Evolutionary conservation across 176 grass and related monocot species (phyloP).

Genomic region (Oryza officinalis): DNA sequence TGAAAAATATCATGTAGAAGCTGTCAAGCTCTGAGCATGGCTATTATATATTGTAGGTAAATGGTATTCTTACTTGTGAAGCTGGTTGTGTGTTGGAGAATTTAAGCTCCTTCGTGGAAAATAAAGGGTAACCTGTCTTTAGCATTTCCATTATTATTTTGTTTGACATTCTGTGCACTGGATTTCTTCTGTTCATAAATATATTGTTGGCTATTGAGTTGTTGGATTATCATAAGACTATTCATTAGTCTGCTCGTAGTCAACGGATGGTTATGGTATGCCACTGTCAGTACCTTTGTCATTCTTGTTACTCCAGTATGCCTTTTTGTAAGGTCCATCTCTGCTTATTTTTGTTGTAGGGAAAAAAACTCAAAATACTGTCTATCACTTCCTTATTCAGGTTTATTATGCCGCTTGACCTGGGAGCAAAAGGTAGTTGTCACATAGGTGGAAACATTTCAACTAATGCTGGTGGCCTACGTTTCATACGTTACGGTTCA

Average conservation of each 20-base stretch:
- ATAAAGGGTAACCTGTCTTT: slow-evolving; percentile 69
- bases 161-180: not conserved
- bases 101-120: slow-evolving; percentile 78
- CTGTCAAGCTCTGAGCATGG: slow-evolving; percentile 36
- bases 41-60: slow-evolving; percentile 69
- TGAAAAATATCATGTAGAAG: slow-evolving; percentile 28
- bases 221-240: slow-evolving; percentile 9
- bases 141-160: not conserved
- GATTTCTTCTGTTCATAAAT: slow-evolving; percentile 20
- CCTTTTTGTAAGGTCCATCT: not conserved
- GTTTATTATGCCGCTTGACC: slow-evolving; percentile 96
- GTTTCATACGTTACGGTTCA: slow-evolving; percentile 92
- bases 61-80: slow-evolving; percentile 95
- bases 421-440: slow-evolving; percentile 97
- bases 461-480: slow-evolving; percentile 92
- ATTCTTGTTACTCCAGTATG: not conserved
- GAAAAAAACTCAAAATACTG: not conserved
- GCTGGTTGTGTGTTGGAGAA: slow-evolving; percentile 93
- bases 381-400: slow-evolving; percentile 46
- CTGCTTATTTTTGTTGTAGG: slow-evolving; percentile 3
- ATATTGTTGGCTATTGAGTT: slow-evolving; percentile 1
- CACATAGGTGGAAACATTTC: slow-evolving; percentile 97
- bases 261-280: slow-evolving; percentile 9
- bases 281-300: not conserved
- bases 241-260: slow-evolving; percentile 18